phyloP scores from a whole-genome alignment of 306 rosid genomes.

The Betula pendula region DNA sequence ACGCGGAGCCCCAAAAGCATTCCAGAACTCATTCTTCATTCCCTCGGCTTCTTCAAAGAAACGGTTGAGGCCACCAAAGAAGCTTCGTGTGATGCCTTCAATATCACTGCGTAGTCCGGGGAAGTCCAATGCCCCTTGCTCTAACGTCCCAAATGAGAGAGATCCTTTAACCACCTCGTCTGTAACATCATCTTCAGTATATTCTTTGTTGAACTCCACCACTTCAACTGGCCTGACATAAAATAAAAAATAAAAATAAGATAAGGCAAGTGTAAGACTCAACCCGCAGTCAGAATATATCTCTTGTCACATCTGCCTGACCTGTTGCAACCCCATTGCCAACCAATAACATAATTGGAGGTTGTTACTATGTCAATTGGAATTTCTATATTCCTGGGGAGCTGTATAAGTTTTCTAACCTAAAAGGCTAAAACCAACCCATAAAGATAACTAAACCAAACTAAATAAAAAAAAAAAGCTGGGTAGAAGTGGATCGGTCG shows the following conservation, averaged over 20 bases:
- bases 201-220: constrained; percentile 74
- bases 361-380: neutral
- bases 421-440: neutral
- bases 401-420: neutral
- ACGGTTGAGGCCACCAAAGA: constrained; percentile 53
- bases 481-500: neutral
- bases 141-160: constrained; percentile 44
- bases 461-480: neutral
- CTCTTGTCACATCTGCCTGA: neutral
- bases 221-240: constrained; percentile 71
- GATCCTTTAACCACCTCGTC: constrained; percentile 61
- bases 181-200: constrained; percentile 80
- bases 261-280: neutral
- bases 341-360: neutral
- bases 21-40: constrained; percentile 58
- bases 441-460: neutral
- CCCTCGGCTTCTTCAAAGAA: constrained; percentile 79
- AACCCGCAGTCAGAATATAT: neutral
- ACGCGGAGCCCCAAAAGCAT: constrained; percentile 38
- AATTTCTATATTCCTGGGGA: neutral
- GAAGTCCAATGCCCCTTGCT: constrained; percentile 47
- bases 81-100: constrained; percentile 55
- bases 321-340: neutral
- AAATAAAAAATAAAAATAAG: neutral
- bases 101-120: constrained; percentile 74